A percentile compares a stretch with the other conserved stretches of the same genome.
Evolutionary conservation across 371 early-diverging fungal genomes (phyloP).

Genomic region (Lichtheimia corymbifera): DNA sequence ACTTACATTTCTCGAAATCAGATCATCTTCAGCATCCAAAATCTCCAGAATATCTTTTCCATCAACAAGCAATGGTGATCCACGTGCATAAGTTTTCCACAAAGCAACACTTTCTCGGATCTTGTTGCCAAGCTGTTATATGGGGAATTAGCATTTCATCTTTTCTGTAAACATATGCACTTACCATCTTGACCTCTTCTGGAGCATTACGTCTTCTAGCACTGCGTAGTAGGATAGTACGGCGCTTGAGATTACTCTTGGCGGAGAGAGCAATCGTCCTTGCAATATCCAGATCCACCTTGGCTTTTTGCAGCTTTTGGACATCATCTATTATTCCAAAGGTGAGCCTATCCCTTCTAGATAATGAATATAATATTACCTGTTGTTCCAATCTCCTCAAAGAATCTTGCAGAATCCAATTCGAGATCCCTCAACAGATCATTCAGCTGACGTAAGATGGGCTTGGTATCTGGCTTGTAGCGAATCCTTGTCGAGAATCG

Average conservation of each 20-base stretch:
- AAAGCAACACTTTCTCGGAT: constrained; percentile 29
- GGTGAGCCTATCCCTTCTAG: background rate
- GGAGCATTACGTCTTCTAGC: constrained; percentile 26
- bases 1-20: constrained; percentile 31
- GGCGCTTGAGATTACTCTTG: constrained; percentile 46
- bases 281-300: constrained; percentile 49
- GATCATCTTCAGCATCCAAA: constrained; percentile 22
- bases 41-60: constrained; percentile 32
- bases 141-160: background rate
- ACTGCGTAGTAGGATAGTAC: constrained; percentile 32
- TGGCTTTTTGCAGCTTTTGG: constrained; percentile 47
- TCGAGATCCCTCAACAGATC: constrained; percentile 41
- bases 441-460: constrained; percentile 44
- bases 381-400: constrained; percentile 39
- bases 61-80: constrained; percentile 30
- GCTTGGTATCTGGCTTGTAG: constrained; percentile 51
- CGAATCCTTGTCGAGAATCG: constrained; percentile 33
- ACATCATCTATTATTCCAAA: constrained; percentile 32
- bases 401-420: constrained; percentile 49
- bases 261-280: constrained; percentile 50
- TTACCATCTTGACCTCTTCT: constrained; percentile 36
- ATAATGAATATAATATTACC: constrained; percentile 20
- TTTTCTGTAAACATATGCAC: too few relatives aligned
- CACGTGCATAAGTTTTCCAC: constrained; percentile 35
- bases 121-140: constrained; percentile 28